phyloP scores from a whole-genome alignment of 495 filamentous ascomycete species.

The Aspergillus taichungensis region DNA sequence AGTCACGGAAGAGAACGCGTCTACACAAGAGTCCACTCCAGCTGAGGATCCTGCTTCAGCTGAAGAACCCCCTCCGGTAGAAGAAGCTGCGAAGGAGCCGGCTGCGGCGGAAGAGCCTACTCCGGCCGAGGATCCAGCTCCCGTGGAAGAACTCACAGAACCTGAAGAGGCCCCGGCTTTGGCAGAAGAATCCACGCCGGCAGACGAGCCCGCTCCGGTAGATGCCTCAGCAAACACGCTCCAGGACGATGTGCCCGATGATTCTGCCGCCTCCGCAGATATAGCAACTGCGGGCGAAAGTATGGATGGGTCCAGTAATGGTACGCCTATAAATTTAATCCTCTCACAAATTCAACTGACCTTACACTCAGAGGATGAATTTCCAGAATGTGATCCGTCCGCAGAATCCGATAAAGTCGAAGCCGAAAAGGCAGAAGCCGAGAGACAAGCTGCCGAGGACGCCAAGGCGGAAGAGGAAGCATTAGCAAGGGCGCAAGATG shows the following conservation, averaged over 20 bases:
- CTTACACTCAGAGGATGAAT: slow-evolving; percentile 10
- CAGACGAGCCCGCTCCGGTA: not conserved
- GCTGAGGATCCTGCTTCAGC: slow-evolving; percentile 1
- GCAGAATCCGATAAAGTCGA: slow-evolving; percentile 16
- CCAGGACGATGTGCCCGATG: not conserved
- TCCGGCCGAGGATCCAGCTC: not conserved
- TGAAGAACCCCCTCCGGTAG: slow-evolving; percentile 10
- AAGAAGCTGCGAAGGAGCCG: slow-evolving; percentile 8
- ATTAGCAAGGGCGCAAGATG: slow-evolving; percentile 2
- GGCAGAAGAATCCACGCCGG: not conserved
- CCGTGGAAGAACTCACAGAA: slow-evolving; percentile 1
- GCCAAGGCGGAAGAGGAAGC: slow-evolving; percentile 10
- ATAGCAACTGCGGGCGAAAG: not conserved
- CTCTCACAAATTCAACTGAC: slow-evolving; percentile 3
- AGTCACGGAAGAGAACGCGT: not conserved
- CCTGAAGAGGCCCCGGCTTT: not conserved
- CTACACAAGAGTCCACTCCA: not conserved
- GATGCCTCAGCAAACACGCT: not conserved
- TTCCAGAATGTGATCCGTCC: slow-evolving; percentile 12
- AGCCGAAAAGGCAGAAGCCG: slow-evolving; percentile 14
- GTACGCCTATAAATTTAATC: slow-evolving; percentile 2
- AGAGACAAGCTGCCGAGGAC: slow-evolving; percentile 12
- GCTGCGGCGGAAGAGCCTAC: slow-evolving; percentile 1
- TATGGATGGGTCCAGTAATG: slow-evolving; percentile 3
- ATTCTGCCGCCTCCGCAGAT: not conserved